Evolutionary conservation across 2,329 filamentous ascomycete species (phyloP).

Genomic region (Nemania serpens): DNA sequence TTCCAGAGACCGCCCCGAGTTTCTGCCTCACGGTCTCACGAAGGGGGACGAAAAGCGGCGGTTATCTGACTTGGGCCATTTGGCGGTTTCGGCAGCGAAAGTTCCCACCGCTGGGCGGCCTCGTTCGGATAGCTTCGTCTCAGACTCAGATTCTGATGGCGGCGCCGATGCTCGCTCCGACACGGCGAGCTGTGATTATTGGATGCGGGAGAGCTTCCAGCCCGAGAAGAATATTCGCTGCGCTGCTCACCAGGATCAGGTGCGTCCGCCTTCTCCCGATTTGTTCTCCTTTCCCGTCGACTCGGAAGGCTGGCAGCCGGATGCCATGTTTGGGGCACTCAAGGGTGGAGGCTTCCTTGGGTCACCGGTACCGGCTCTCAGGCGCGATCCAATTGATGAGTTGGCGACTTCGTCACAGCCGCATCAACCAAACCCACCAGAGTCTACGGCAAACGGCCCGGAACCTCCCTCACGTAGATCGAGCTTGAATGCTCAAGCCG

Average conservation of each 20-base stretch:
- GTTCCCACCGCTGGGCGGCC: slow-evolving; percentile 48
- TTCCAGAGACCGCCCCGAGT: slow-evolving; percentile 40
- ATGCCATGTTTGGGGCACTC: slow-evolving; percentile 52
- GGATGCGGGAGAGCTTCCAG: slow-evolving; percentile 60
- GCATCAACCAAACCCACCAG: slow-evolving; percentile 44
- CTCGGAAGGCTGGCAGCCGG: slow-evolving; percentile 51
- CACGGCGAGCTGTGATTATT: slow-evolving; percentile 58
- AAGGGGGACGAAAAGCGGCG: slow-evolving; percentile 37
- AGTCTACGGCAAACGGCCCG: slow-evolving; percentile 36
- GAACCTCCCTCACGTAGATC: slow-evolving; percentile 57
- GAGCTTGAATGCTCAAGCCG: slow-evolving; percentile 56
- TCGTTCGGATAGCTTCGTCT: slow-evolving; percentile 50
- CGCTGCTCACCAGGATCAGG: slow-evolving; percentile 17
- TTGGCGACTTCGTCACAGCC: slow-evolving; percentile 50
- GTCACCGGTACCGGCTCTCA: slow-evolving; percentile 39
- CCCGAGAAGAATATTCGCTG: slow-evolving; percentile 36
- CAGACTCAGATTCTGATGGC: slow-evolving; percentile 51
- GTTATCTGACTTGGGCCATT: slow-evolving; percentile 32
- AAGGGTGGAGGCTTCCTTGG: slow-evolving; percentile 43
- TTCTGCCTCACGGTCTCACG: slow-evolving; percentile 23
- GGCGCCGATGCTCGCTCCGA: slow-evolving; percentile 46
- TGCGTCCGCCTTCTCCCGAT: slow-evolving; percentile 52
- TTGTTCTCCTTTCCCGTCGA: slow-evolving; percentile 57
- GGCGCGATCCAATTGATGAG: slow-evolving; percentile 52
- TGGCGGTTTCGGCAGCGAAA: slow-evolving; percentile 51